Base-by-base conservation (phyloP, 2,329 filamentous ascomycete genomes). In the Sclerotiophoma versabilis region DNA sequence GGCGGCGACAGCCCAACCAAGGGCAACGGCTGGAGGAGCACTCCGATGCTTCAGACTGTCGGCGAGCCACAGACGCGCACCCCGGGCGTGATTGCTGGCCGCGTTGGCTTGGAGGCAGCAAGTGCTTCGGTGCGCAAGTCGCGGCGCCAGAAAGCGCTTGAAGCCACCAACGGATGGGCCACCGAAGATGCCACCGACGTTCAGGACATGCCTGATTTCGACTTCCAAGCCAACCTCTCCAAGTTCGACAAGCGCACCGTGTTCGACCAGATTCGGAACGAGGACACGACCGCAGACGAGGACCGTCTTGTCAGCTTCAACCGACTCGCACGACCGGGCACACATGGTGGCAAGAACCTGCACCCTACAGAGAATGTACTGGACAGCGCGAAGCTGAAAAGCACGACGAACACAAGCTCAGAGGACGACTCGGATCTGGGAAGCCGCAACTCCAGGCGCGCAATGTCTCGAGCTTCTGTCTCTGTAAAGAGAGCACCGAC, bases 161-260 rank as follows among this genome's bases (percentile, higher is more conserved):
- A 85, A 51, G 79, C 83, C 48, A 76, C 91, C 36, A 96, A 92
- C 71, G 93, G 92, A 3, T 98, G 93, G 93, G 92, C 91, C 4
- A 97, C 93, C 0, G 95, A 97, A 71, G 93, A 98, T 69, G 93
- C 93, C 19, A 97, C 92, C 0, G 95, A 98, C 71, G 91, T 95
- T 19, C 91, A 93, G 76, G 93, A 96, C 71, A 85, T 95, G 81
- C 91, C 90, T 10, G 95, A 98, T 57, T 98, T 98, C 66, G 93
- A 98, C 74, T 98, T 98, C 68, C 88, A 91, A 65, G 87, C 87
- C 49, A 92, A 92, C 62, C 81, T 98, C 26, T 93, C 91, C 39
- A 96, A 96, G 70, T 98, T 98, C 66, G 93, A 98, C 79, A 98
- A 98, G 78, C 86, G 89, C 50, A 88, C 87, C 1, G 86, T 98